Evolutionary conservation across 495 filamentous ascomycete species (phyloP), one percentile per base, ranked within the genome.

Genomic region (Staphylotrichum tortipilum): DNA sequence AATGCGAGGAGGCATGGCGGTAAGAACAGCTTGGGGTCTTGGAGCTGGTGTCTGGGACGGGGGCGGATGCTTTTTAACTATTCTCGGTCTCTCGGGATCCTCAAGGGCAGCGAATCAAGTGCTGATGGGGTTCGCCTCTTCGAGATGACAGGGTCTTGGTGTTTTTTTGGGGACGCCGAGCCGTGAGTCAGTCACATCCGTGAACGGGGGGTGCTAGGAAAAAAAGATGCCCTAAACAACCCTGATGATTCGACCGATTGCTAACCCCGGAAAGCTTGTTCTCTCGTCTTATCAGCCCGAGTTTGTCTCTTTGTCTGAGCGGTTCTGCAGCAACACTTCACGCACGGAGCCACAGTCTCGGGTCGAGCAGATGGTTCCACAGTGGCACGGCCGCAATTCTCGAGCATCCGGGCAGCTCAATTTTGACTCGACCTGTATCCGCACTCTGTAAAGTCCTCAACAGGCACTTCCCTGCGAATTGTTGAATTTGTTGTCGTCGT

Each of bases 1-100:
- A 31, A 56, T 44, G 22, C 57, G 59, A 48, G 47, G 19, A 62
- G 59, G 57, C 50, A 52, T 60, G 50, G 50, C 49, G 47, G 49
- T 59, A 35, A 35, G 14, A 37, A 36, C 15, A 22, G 19, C 31
- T 14, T 24, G 18, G 26, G 24, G 12, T 35, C 3, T 19, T 23
- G 15, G 8, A n/a, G 15, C 1, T 7, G 26, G 26, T 28, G 15
- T 22, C 3, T 17, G 12, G 14, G n/a, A 21, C 3, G 10, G 28
- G 28, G 26, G 18, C 2, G n/a, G 10, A 5, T 22, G 24, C 40
- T 3, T 30, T 47, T 28, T 33, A 22, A 30, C 11, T 14, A 22
- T 24, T 3, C 23, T 26, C 31, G 31, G 29, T 47, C 12, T 28
- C 22, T 24, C 26, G 6, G 30, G 2, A 5, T 3, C 4, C 18